Percentiles rank a stretch among this genome's conserved stretches.
These are phyloP conservation scores for Pyrus hybrid DNA, from an alignment of 331 rosid genomes.

Conservation along the genomic window DNA sequence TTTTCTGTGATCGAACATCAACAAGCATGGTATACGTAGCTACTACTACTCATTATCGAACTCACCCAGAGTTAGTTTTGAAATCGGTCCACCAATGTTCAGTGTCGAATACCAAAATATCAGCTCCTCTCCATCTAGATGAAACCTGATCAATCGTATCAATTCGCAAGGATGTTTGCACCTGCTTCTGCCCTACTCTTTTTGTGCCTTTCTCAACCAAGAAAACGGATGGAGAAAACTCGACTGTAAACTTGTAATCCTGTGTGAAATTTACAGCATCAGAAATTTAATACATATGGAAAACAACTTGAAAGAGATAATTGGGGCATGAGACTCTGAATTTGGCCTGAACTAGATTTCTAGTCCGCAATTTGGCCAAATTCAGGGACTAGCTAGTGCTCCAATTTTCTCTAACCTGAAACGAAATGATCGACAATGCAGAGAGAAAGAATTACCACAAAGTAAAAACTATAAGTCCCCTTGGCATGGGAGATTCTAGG, in stretches of 20 bases:
- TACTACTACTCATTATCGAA: not conserved
- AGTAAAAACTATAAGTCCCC: slow-evolving; percentile 77
- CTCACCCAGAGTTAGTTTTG: slow-evolving; percentile 93
- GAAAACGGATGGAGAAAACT: slow-evolving; percentile 70
- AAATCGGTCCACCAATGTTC: slow-evolving; percentile 99
- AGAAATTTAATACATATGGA: slow-evolving; percentile 7
- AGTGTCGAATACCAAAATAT: slow-evolving; percentile 79
- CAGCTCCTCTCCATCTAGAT: slow-evolving; percentile 90
- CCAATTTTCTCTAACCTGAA: no score
- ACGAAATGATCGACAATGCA: no score
- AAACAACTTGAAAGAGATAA: not conserved
- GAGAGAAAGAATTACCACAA: slow-evolving; percentile 52
- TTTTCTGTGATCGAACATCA: no score
- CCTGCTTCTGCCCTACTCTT: slow-evolving; percentile 62
- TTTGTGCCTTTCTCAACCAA: slow-evolving; percentile 82
- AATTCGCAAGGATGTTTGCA: slow-evolving; percentile 51
- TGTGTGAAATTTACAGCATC: slow-evolving; percentile 15
- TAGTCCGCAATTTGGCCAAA: no score
- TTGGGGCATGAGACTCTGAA: no score
- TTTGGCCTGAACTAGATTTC: no score
- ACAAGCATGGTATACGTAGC: not conserved
- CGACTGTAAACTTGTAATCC: slow-evolving; percentile 93
- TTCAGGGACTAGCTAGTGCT: no score
- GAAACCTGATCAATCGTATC: slow-evolving; percentile 79
- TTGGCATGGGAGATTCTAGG: slow-evolving; percentile 70